Conservation (phyloP, 352 stramenopile species). For the Globisporangium paddicum region DNA sequence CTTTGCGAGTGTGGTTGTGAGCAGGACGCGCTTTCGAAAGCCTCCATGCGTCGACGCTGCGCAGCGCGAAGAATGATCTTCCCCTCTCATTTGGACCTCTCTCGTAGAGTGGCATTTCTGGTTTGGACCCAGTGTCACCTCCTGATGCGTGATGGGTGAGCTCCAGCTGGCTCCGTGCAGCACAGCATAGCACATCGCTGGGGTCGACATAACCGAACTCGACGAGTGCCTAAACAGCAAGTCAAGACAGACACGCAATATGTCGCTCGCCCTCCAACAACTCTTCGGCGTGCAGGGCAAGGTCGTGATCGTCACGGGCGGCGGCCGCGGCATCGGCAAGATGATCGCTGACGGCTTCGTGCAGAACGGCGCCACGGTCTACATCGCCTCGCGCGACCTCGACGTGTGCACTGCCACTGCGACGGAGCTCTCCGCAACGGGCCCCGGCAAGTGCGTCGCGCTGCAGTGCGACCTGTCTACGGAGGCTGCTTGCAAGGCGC, state of each 20-base stretch:
- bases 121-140: too few relatives aligned
- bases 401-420: constrained; percentile 77
- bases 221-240: too few relatives aligned
- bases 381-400: constrained; percentile 86
- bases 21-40: not conserved
- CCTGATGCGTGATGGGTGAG: too few relatives aligned
- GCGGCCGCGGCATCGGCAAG: constrained; percentile 91
- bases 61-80: too few relatives aligned
- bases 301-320: constrained; percentile 91
- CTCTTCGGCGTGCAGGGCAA: constrained; percentile 71
- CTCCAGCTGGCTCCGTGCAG: too few relatives aligned
- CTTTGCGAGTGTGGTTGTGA: not conserved
- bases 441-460: constrained; percentile 57
- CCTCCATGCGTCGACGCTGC: too few relatives aligned
- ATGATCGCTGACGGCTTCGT: constrained; percentile 96
- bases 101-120: too few relatives aligned
- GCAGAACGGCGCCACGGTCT: constrained; percentile 89
- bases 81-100: too few relatives aligned
- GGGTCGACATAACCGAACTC: too few relatives aligned
- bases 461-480: constrained; percentile 14
- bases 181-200: too few relatives aligned
- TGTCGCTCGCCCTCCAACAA: constrained; percentile 10
- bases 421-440: constrained; percentile 48
- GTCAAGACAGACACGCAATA: too few relatives aligned
- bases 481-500: not conserved